Percentiles rank a stretch among this genome's conserved stretches.
Conservation (phyloP, 2,329 filamentous ascomycete species). For the Davidsoniella neocaledoniae region DNA sequence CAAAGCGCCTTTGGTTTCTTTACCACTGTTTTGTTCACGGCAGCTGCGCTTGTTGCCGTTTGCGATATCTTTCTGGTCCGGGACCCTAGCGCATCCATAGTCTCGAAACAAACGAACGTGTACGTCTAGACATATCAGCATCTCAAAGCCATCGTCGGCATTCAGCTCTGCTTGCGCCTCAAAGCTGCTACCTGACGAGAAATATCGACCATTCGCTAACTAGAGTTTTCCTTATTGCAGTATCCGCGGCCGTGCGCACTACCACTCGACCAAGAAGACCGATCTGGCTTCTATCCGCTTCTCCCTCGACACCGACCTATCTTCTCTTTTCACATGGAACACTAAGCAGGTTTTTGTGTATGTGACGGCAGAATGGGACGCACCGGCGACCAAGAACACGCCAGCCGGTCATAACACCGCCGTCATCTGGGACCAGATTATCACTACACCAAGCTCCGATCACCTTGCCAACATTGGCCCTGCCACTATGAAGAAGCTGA, state of each 20-base stretch:
- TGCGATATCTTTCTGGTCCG: constrained; percentile 59
- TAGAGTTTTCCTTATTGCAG: constrained; percentile 25
- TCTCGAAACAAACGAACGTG: constrained; percentile 70
- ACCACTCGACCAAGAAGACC: constrained; percentile 82
- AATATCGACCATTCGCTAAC: background rate
- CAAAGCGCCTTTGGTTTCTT: constrained; percentile 98
- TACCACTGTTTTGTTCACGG: constrained; percentile 75
- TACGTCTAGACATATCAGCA: constrained; percentile 27
- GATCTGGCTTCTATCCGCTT: constrained; percentile 94
- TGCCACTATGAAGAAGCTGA: constrained; percentile 43
- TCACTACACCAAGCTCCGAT: constrained; percentile 54
- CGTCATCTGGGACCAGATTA: constrained; percentile 92
- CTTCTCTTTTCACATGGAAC: constrained; percentile 94
- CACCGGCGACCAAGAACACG: constrained; percentile 17
- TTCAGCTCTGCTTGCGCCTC: background rate
- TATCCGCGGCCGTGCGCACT: constrained; percentile 82
- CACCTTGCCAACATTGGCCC: constrained; percentile 44
- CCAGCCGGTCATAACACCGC: constrained; percentile 35
- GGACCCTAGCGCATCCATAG: constrained; percentile 43
- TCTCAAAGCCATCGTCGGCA: background rate
- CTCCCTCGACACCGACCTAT: constrained; percentile 80
- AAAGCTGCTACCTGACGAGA: too few species aligned
- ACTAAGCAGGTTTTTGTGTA: constrained; percentile 98
- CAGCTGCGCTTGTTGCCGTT: constrained; percentile 64
- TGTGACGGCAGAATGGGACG: constrained; percentile 62